Evolutionary conservation across 140 eudicot species (phyloP), one percentile per base, ranked within the genome.

Genomic region (Ambrosia hybrid): DNA sequence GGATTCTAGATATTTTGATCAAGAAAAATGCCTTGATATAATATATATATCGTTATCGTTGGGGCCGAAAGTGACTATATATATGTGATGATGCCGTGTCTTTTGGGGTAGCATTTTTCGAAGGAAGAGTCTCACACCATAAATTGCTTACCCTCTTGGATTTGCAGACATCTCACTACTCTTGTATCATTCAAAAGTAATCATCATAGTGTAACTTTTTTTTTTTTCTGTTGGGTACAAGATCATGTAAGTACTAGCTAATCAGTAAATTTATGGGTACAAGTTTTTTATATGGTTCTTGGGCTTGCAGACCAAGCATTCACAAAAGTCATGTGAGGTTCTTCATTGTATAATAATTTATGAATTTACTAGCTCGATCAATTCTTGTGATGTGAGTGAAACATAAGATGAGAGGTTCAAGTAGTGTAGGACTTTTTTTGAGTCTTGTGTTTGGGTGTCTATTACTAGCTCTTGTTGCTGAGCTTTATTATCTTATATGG

Each of bases 391-490:
- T 77, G 72, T 74, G 74, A 61, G 38, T 45, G 45, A 53, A 33
- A 10, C 17, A 16, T 48, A 79, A 66, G 55, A 88, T 88, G 96
- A 83, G 77, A 72, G 85, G 87, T 75, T 76, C 88, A 53, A 88
- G 89, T 71, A 64, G 79, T 67, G 78, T 89, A 46, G 92, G 92
- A 9, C 84, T 89, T 52, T 92, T 82, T 36, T 59, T 89, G 64
- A 81, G 89, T 70, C 75, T 89, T 67, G 85, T 86, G 36, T 89
- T 89, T 77, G 96, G 96, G 67, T 83, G 92, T 75, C 75, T 89
- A 1, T 73, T 89, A n/a, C 37, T 89, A 39, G 92, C 92, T 51
- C 89, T 86, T 39, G 43, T 86, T 57, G 92, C 88, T 16, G 96
- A 89, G 73, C 77, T 89, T 57, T 89, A 86, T 73, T 89, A 89